Evolutionary conservation across 345 rosid genomes (phyloP).

Genomic region (Durio zibethinus): DNA sequence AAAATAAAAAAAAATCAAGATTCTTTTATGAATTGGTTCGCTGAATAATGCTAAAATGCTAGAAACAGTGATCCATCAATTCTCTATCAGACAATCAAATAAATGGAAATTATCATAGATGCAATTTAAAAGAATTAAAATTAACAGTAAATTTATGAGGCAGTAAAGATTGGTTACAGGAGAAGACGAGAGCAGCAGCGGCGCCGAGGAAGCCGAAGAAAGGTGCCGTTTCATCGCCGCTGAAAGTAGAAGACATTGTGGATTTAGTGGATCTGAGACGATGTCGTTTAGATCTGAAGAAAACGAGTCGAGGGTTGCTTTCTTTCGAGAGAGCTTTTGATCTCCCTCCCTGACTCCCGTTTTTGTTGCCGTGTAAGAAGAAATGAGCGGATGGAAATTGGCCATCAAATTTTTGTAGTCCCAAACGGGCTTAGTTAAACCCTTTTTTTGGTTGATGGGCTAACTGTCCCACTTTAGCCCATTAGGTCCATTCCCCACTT

Average conservation of each 20-base stretch:
- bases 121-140: not conserved
- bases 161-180: conserved; percentile 38
- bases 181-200: conserved; percentile 75
- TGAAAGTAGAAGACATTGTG: conserved; percentile 49
- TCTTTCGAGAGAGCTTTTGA: not conserved
- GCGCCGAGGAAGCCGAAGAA: conserved; percentile 87
- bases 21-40: not conserved
- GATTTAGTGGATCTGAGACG: conserved; percentile 30
- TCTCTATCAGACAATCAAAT: not conserved
- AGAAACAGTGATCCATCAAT: not conserved
- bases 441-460: not conserved
- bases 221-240: conserved; percentile 83
- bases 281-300: conserved; percentile 18
- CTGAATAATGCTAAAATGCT: not conserved
- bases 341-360: not conserved
- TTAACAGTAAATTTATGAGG: not conserved
- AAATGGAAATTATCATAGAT: not conserved
- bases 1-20: too few species aligned
- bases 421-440: not conserved
- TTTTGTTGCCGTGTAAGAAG: not conserved
- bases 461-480: not conserved
- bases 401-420: not conserved
- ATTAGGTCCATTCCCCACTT: too few species aligned
- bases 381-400: conserved; percentile 1
- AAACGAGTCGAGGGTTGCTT: not conserved